Evolutionary conservation across 495 filamentous ascomycete genomes (phyloP), one percentile per base, ranked within the genome.

Genomic region (Gamarada debralockiae): DNA sequence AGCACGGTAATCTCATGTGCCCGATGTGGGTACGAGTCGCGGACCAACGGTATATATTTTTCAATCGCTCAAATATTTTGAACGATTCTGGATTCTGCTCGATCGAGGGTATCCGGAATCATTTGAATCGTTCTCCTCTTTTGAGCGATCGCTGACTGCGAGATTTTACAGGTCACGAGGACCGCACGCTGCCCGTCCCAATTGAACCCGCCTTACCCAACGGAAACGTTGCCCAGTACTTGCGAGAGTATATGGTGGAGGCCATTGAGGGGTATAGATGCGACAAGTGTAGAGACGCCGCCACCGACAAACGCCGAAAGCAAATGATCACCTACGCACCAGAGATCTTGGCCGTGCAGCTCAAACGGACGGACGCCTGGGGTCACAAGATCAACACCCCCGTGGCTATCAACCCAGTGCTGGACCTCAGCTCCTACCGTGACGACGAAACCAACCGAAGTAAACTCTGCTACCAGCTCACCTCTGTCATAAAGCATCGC

Each of bases 211-310:
- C 44, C 2, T 15, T 59, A 23, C 3, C 14, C 4, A 21, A 45
- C 33, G 41, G 45, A 2, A n/a, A 48, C 3, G 33, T 63, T 3
- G 9, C 15, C 13, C 5, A 9, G 13, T 60, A 55, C 39, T 21
- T 63, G 17, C 13, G 50, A 15, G 40, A 38, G 6, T 53, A 63
- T 27, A 27, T 63, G 13, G 34, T 34, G 14, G 48, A 55, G 18
- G 15, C 13, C 1, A 42, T 63, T 9, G 17, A 27, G 2, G 61
- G 34, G 20, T 63, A 60, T 22, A 23, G 40, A 3, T 63, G 61
- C 51, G 57, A 56, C 12, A 36, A 37, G 13, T 53, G 48, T 50
- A 3, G 37, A 38, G 9, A 53, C 18, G 13, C 22, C 21, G n/a
- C 23, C 25, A 22, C 13, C 14, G 14, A 18, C 5, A 60, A 53